These are phyloP conservation scores for Fusarium haematococcum DNA, from an alignment of 2,329 filamentous ascomycete genomes.

Conservation along the genomic window DNA sequence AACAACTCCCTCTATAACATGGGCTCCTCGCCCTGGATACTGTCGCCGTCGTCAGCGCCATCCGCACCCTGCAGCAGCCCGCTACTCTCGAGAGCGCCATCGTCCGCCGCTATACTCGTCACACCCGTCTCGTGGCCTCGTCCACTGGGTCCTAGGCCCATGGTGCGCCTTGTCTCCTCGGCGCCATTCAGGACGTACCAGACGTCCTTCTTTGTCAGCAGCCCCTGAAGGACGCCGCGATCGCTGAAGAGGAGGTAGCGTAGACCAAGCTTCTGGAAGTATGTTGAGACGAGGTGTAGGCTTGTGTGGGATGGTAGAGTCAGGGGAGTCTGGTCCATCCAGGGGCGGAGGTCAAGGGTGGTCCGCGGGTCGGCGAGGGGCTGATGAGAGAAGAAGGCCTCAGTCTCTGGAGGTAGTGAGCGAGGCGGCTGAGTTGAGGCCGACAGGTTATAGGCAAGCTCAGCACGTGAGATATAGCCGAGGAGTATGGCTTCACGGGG, in stretches of 20 bases:
- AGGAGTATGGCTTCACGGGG: slow-evolving; percentile 81
- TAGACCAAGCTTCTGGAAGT: slow-evolving; percentile 95
- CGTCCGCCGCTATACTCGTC: slow-evolving; percentile 48
- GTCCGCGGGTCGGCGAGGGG: slow-evolving; percentile 81
- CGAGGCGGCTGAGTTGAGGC: slow-evolving; percentile 65
- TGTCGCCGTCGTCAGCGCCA: slow-evolving; percentile 50
- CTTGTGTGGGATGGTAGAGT: slow-evolving; percentile 82
- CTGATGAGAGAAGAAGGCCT: slow-evolving; percentile 87
- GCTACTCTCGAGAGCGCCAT: slow-evolving; percentile 54
- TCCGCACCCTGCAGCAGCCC: slow-evolving; percentile 55
- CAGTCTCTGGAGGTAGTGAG: slow-evolving; percentile 75
- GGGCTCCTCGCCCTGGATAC: slow-evolving; percentile 42
- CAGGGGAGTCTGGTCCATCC: slow-evolving; percentile 99
- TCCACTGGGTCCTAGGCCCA: slow-evolving; percentile 36
- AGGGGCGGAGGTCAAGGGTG: slow-evolving; percentile 89
- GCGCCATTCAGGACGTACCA: slow-evolving; percentile 91
- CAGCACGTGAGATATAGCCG: slow-evolving; percentile 93
- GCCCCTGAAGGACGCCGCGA: slow-evolving; percentile 81
- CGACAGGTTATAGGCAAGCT: slow-evolving; percentile 83
- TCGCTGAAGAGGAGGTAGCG: slow-evolving; percentile 91
- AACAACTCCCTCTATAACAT: slow-evolving; percentile 38
- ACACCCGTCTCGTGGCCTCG: slow-evolving; percentile 48
- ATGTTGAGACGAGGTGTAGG: slow-evolving; percentile 86
- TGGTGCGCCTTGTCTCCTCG: slow-evolving; percentile 67
- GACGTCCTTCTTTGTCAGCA: slow-evolving; percentile 97